Base-by-base conservation (phyloP, 2,329 filamentous ascomycete genomes). In the Phyllosticta paracitricarpa region DNA sequence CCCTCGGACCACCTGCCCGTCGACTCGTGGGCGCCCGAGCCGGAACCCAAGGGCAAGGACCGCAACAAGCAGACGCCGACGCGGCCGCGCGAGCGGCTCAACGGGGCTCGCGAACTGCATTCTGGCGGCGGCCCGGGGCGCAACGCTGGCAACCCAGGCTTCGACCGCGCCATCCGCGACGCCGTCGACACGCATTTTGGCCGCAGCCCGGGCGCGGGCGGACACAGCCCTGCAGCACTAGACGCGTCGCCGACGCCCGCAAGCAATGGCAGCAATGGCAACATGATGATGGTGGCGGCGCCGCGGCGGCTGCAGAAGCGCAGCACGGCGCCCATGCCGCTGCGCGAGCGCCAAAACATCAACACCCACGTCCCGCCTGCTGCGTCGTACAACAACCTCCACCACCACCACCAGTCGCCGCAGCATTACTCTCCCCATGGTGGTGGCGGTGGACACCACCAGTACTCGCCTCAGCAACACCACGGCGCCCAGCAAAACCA, bases 1-100 rank as follows among this genome's bases (percentile, higher is more conserved):
- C 89, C 89, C 0, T 90, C 88, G 0, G 89, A 93, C 71, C 89
- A 92, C 69, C 78, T 92, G 14, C 89, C 89, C 0, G 83, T 90
- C 70, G 85, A 89, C 61, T 84, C 84, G 1, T 91, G 88, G 88
- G 88, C 88, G 1, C 88, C 88, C 0, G 88, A 91, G 68, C 88
- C 88, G 0, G 86, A 89, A 66, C 80, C 81, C 24, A 87, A 86
- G 69, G 77, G 76, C 74, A 81, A 71, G 53, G 73, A 76, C 25
- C 72, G 73, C 3, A 28, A 62, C 25, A 58, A 48, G 51, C 65
- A 70, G 40, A 63, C 65, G 30, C 68, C 73, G 22, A 62, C 70
- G 55, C 70, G 77, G 10, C 71, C 77, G 5, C 76, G 83, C 33
- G 77, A 79, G 6, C 73, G 79, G 2, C 75, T 81, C 1, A 78